Evolutionary conservation across 2,329 filamentous ascomycete genomes (phyloP), one percentile per base, ranked within the genome.

Genomic region (Aspergillus vadensis): DNA sequence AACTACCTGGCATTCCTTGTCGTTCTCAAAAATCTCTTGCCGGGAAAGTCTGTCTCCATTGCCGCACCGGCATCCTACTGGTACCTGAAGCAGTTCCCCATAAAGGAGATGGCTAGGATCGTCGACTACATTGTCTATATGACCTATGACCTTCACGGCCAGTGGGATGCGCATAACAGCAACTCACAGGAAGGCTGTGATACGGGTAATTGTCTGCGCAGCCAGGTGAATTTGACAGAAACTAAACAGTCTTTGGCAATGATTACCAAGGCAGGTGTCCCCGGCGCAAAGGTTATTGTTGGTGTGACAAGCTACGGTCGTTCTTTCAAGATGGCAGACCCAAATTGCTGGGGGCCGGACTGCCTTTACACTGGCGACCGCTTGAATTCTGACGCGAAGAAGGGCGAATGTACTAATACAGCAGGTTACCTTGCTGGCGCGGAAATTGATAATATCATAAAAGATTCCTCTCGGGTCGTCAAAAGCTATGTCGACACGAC

Each of bases 221-320:
- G 70, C 0, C 77, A 80, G 54, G 68, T 79, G 58, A 80, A 81
- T 67, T 57, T 70, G 36, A 80, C 78, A 0, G 76, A 80, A 58
- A 78, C 76, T 0, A 58, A 59, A 0, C 61, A 65, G 4, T 64
- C 77, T 0, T 63, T 81, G 12, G 63, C 72, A 1, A 79, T 78
- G 62, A 58, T 61, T 17, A 61, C 59, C 25, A 61, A 61, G 10
- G 55, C 59, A 1, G 59, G 59, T 17, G 59, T 61, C 5, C 59
- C 59, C 1, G 49, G 19, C 1, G 41, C 54, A 4, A 61, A 61
- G 48, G 55, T 79, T 23, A 38, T 73, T 27, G 69, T 77, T 4
- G 76, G 77, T 15, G 64, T 75, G 2, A 59, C 68, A 1, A 75
- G 71, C 60, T 79, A 78, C 60, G 76, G 76, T 0, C 69, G 76